A percentile compares a stretch with the other conserved stretches of the same genome.
phyloP scores from a whole-genome alignment of 208 protist species.

The Leishmania aethiopica region DNA sequence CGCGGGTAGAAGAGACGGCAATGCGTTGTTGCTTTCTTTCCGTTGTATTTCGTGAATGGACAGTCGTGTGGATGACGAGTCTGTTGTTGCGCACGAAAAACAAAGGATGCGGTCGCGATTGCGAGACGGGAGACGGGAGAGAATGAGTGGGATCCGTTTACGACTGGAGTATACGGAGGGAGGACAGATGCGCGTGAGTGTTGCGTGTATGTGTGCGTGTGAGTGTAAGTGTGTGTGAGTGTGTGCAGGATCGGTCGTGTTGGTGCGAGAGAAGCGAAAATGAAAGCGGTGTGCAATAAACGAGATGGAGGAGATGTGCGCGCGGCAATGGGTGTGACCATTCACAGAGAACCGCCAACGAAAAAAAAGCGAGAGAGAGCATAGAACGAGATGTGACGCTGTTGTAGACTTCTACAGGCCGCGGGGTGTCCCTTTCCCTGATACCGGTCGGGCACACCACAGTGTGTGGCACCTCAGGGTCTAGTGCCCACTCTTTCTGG shows the following conservation, averaged over 20 bases:
- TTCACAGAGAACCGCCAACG: neutral
- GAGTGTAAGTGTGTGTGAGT: neutral
- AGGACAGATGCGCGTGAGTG: neutral
- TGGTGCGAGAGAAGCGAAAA: neutral
- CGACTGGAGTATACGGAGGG: neutral
- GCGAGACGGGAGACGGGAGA: neutral
- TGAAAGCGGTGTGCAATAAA: neutral
- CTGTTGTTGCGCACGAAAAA: neutral
- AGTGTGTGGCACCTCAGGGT: constrained; percentile 42
- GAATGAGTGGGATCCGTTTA: neutral
- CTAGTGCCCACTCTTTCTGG: no score
- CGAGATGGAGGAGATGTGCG: neutral
- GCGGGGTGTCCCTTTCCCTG: neutral
- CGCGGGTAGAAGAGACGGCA: neutral
- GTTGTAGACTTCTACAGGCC: neutral
- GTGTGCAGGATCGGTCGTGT: neutral
- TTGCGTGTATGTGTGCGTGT: neutral
- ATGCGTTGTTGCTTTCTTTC: no score
- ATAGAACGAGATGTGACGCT: neutral
- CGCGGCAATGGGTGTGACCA: neutral
- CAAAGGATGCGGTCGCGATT: neutral
- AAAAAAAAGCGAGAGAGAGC: neutral
- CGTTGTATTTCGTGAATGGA: neutral
- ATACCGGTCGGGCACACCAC: constrained; percentile 34
- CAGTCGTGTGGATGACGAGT: neutral